phyloP scores from a whole-genome alignment of 352 stramenopile genomes.

The Porosira glacialis region DNA sequence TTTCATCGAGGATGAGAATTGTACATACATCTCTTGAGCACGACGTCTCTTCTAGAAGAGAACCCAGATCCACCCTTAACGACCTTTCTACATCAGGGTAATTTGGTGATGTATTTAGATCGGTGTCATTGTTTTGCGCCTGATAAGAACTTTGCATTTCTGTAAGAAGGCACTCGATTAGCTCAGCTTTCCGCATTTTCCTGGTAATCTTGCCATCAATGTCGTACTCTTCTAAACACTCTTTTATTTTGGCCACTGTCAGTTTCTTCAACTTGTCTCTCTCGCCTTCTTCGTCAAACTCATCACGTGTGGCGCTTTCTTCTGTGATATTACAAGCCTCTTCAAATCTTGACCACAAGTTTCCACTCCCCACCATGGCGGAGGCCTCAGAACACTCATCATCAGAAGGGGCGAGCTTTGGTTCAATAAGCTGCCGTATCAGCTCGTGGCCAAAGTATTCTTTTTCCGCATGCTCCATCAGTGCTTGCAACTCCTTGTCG shows the following conservation, averaged over 20 bases:
- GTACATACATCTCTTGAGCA: too few relatives aligned
- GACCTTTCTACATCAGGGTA: too few relatives aligned
- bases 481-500: slow-evolving; percentile 54
- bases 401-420: slow-evolving; percentile 13
- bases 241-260: slow-evolving; percentile 63
- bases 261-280: slow-evolving; percentile 48
- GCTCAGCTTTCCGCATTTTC: slow-evolving; percentile 57
- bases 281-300: slow-evolving; percentile 26
- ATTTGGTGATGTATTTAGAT: too few relatives aligned
- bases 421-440: slow-evolving; percentile 19
- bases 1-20: too few relatives aligned
- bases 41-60: too few relatives aligned
- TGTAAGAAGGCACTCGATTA: slow-evolving; percentile 55
- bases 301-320: slow-evolving; percentile 2
- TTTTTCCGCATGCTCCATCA: slow-evolving; percentile 47
- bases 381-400: slow-evolving; percentile 47
- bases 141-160: slow-evolving; percentile 19
- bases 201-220: slow-evolving; percentile 27
- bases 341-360: slow-evolving; percentile 68
- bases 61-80: too few relatives aligned
- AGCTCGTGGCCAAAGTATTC: slow-evolving; percentile 39
- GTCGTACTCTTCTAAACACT: slow-evolving; percentile 37
- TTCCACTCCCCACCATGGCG: slow-evolving; percentile 47
- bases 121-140: too few relatives aligned
- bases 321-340: slow-evolving; percentile 20